A percentile compares a stretch with the other conserved stretches of the same genome.
Evolutionary conservation across 306 rosid genomes (phyloP).

Genomic region (Albizia julibrissin): DNA sequence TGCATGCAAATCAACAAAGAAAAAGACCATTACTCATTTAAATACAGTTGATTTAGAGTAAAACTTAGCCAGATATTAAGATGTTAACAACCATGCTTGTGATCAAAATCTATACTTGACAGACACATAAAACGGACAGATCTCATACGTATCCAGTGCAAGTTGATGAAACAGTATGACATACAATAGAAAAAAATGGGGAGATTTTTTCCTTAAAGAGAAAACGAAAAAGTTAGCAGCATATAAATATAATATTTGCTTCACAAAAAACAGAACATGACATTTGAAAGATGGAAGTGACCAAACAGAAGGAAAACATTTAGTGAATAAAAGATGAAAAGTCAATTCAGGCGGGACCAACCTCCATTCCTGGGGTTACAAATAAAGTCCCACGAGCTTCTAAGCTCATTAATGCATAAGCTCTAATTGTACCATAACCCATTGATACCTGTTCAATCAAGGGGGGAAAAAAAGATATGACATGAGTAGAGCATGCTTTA

Average conservation of each 20-base stretch:
- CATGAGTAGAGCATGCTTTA: conserved; percentile 6
- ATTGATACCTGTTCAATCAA: conserved; percentile 70
- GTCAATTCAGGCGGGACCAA: conserved; percentile 30
- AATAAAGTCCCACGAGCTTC: conserved; percentile 97
- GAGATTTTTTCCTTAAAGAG: background rate
- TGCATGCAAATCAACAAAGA: background rate
- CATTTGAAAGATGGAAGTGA: background rate
- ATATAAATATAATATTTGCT: background rate
- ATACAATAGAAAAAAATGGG: background rate
- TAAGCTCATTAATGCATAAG: conserved; percentile 81
- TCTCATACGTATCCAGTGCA: conserved; percentile 6
- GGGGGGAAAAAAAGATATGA: background rate
- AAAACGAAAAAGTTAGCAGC: conserved; percentile 9
- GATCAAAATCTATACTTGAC: conserved; percentile 6
- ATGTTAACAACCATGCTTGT: background rate
- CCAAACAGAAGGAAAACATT: conserved; percentile 22
- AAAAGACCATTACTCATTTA: background rate
- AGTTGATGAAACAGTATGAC: conserved; percentile 17
- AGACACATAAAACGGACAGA: background rate
- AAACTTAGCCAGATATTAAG: background rate
- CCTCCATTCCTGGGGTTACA: conserved; percentile 95
- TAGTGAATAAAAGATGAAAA: conserved; percentile 15
- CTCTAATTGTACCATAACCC: conserved; percentile 82
- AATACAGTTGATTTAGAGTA: conserved; percentile 3
- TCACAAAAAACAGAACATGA: conserved; percentile 5